Evolutionary conservation across 2,329 filamentous ascomycete genomes (phyloP).

Genomic region (Sclerotinia nivalis): DNA sequence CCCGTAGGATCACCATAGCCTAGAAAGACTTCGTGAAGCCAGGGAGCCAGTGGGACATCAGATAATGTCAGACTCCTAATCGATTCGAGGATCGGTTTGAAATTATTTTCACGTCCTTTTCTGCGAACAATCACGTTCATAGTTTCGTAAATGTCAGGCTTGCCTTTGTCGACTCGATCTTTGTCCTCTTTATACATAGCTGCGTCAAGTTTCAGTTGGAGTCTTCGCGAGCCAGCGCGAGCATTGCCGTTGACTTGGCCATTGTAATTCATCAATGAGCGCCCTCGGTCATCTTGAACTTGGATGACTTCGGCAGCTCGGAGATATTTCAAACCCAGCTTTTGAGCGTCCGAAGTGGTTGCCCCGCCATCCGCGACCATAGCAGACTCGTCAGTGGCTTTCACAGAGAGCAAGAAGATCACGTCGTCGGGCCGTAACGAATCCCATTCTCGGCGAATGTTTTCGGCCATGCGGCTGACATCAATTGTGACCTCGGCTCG

Average conservation of each 20-base stretch:
- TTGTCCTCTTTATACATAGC: conserved; percentile 76
- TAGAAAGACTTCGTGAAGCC: conserved; percentile 97
- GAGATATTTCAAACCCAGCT: conserved; percentile 67
- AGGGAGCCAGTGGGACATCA: conserved; percentile 81
- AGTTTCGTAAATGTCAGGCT: conserved; percentile 74
- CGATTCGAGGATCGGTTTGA: conserved; percentile 88
- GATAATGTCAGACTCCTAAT: conserved; percentile 84
- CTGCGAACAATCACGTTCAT: conserved; percentile 86
- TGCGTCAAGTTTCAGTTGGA: conserved; percentile 81
- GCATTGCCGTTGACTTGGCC: conserved; percentile 63
- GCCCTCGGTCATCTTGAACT: conserved; percentile 82
- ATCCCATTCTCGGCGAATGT: conserved; percentile 85
- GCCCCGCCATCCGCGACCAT: conserved; percentile 55
- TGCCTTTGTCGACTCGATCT: conserved; percentile 63
- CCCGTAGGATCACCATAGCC: conserved; percentile 91
- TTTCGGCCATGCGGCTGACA: conserved; percentile 73
- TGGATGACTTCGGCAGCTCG: conserved; percentile 84
- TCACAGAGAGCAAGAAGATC: conserved; percentile 80
- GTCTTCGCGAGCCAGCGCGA: conserved; percentile 62
- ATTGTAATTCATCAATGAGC: conserved; percentile 64
- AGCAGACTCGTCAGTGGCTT: conserved; percentile 56
- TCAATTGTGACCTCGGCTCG: conserved; percentile 85
- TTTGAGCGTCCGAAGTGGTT: conserved; percentile 54
- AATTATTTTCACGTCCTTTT: conserved; percentile 91
- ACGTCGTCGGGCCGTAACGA: conserved; percentile 82